Percentiles rank a stretch among this genome's conserved stretches.
These are phyloP conservation scores for Trapa incisa DNA, from an alignment of 345 rosid genomes.

Conservation along the genomic window DNA sequence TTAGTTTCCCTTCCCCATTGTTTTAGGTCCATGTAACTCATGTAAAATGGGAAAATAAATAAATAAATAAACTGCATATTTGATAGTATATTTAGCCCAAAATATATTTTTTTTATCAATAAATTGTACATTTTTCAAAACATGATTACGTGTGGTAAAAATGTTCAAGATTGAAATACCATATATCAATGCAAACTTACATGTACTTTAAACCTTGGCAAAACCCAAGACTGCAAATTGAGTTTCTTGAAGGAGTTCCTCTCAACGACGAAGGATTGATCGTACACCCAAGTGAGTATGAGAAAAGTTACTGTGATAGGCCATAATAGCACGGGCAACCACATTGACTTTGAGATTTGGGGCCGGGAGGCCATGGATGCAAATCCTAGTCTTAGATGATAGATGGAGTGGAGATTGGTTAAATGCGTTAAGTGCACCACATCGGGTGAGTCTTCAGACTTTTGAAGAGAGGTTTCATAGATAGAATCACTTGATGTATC, in stretches of 20 bases:
- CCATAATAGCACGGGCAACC: conserved; percentile 22
- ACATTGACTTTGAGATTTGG: conserved; percentile 6
- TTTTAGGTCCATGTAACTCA: no score
- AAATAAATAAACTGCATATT: no score
- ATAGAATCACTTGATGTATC: conserved; percentile 24
- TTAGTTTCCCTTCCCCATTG: no score
- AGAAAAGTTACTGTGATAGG: conserved; percentile 19
- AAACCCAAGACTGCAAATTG: conserved; percentile 30
- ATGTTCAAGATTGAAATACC: no score
- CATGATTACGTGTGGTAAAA: no score
- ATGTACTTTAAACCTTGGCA: conserved; percentile 29
- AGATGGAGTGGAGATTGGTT: conserved; percentile 30
- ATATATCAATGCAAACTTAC: conserved; percentile 6
- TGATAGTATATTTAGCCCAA: no score
- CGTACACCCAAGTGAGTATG: conserved; percentile 13
- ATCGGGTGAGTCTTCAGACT: conserved; percentile 16
- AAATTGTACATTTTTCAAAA: no score
- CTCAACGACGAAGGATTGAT: conserved; percentile 19
- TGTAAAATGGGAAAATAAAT: no score
- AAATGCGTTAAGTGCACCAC: conserved; percentile 33
- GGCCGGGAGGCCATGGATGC: conserved; percentile 33
- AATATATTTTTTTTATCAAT: no score
- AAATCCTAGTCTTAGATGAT: conserved; percentile 30
- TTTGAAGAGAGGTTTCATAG: conserved; percentile 24
- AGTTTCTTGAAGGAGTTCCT: conserved; percentile 21